Percentiles rank a stretch among this genome's conserved stretches.
Conservation (phyloP, 2,329 filamentous ascomycete species). For the Xylaria sp. region DNA sequence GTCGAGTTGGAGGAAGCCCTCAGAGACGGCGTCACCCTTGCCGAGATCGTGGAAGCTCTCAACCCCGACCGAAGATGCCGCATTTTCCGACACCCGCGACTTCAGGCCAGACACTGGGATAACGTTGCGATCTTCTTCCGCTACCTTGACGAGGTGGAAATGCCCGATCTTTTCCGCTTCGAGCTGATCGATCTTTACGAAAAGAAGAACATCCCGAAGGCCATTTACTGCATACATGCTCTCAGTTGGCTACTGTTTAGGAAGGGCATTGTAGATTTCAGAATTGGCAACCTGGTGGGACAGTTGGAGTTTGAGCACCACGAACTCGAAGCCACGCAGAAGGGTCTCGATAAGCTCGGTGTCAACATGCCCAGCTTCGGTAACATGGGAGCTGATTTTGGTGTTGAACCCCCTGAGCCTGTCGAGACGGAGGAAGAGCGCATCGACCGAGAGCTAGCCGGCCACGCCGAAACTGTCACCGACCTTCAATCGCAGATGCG, state of each 20-base stretch:
- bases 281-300: slow-evolving; percentile 93
- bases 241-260: slow-evolving; percentile 95
- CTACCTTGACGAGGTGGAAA: slow-evolving; percentile 82
- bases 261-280: slow-evolving; percentile 90
- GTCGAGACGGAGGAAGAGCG: slow-evolving; percentile 89
- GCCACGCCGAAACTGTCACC: slow-evolving; percentile 64
- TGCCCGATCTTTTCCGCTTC: slow-evolving; percentile 94
- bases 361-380: slow-evolving; percentile 96
- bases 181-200: slow-evolving; percentile 97
- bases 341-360: slow-evolving; percentile 91
- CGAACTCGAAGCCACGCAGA: slow-evolving; percentile 94
- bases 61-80: slow-evolving; percentile 69
- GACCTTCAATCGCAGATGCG: slow-evolving; percentile 85
- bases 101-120: slow-evolving; percentile 94
- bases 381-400: slow-evolving; percentile 94
- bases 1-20: slow-evolving; percentile 90
- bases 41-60: slow-evolving; percentile 86
- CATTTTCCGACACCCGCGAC: slow-evolving; percentile 78
- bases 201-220: slow-evolving; percentile 99
- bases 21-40: slow-evolving; percentile 86
- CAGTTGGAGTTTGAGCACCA: slow-evolving; percentile 97
- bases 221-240: slow-evolving; percentile 97
- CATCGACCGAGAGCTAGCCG: slow-evolving; percentile 72
- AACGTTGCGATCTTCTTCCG: slow-evolving; percentile 96
- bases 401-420: slow-evolving; percentile 71